Base-by-base conservation (phyloP, 2,329 filamentous ascomycete species). In the Fusarium robinianum region DNA sequence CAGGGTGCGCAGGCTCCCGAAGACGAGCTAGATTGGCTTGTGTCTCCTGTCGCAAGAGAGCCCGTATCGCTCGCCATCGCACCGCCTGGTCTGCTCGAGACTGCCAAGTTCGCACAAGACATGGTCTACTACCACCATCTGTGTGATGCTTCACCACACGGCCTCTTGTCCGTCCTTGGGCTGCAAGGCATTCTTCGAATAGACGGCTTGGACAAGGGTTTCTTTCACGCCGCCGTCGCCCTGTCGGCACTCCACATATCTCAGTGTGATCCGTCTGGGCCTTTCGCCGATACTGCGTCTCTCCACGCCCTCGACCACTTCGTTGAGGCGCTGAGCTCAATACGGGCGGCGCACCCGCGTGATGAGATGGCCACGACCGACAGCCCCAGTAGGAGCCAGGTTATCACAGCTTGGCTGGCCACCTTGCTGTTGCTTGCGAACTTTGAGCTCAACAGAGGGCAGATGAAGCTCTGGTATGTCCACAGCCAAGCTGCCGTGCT, bases 91-190 rank as follows among this genome's bases (percentile, higher is more conserved):
- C 15, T 54, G 0, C 19, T 54, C 2, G 46, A 48, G 2, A 40
- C 39, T 2, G 52, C 41, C 27, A 55, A 36, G 8, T 55, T 55
- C 3, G 32, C 49, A 2, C 49, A 56, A 9, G 52, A 55, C 6
- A 49, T 55, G 45, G 26, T 56, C 1, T 55, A 55, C 15, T 55
- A 55, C 3, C 53, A 56, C 2, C 53, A 55, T 5, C 21, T 55
- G 1, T 34, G 48, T 11, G 52, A 55, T 3, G 17, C 42, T 1
- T 46, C 49, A 0, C 38, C 45, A 1, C 41, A 49, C 2, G 53
- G 53, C 2, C 36, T 55, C 1, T 27, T 55, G 1, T 50, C 52
- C 1, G 22, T 55, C 0, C 4, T 55, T 1, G 49, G 45, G 3
- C 37, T 55, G 2, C 36, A 46, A 8, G 48, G 53, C 3, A 43